Percentiles rank a stretch among this genome's conserved stretches.
Conservation (phyloP, 495 filamentous ascomycete genomes). For the Amphirosellinia nigrospora region DNA sequence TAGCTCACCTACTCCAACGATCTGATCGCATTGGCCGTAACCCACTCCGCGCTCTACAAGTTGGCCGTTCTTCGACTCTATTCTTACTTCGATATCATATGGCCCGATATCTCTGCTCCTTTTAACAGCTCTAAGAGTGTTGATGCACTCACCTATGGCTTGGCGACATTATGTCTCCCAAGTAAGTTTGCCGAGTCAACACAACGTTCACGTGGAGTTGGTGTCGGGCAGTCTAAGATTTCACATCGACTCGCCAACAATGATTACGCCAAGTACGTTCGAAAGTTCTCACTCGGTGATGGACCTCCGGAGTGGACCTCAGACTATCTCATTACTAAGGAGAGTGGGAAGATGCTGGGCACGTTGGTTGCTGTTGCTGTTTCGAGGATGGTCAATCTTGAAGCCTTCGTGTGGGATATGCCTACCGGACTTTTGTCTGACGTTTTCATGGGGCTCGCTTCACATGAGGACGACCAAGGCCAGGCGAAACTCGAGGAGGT, state of each 20-base stretch:
- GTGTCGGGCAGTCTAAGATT: slow-evolving; percentile 31
- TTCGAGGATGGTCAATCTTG: slow-evolving; percentile 84
- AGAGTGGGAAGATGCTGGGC: slow-evolving; percentile 91
- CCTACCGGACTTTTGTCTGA: slow-evolving; percentile 87
- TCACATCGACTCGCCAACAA: slow-evolving; percentile 53
- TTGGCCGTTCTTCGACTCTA: slow-evolving; percentile 89
- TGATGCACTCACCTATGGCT: slow-evolving; percentile 89
- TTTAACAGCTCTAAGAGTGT: slow-evolving; percentile 75
- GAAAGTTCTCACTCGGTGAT: slow-evolving; percentile 90
- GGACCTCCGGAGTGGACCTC: slow-evolving; percentile 82
- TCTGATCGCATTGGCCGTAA: slow-evolving; percentile 79
- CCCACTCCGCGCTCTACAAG: slow-evolving; percentile 82
- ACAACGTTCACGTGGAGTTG: slow-evolving; percentile 41
- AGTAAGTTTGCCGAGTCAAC: slow-evolving; percentile 69
- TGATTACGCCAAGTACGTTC: slow-evolving; percentile 82
- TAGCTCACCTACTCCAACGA: slow-evolving; percentile 90
- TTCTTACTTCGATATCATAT: slow-evolving; percentile 91
- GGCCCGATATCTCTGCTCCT: slow-evolving; percentile 75
- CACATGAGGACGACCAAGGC: slow-evolving; percentile 67
- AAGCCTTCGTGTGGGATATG: slow-evolving; percentile 97
- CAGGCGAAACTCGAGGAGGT: slow-evolving; percentile 76
- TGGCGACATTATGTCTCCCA: slow-evolving; percentile 83
- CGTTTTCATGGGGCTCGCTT: slow-evolving; percentile 83
- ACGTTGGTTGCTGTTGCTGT: slow-evolving; percentile 88
- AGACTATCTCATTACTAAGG: slow-evolving; percentile 87